Percentiles rank a stretch among this genome's conserved stretches.
phyloP scores from a whole-genome alignment of 2,329 filamentous ascomycete species.

The Verticillium nonalfalfae region DNA sequence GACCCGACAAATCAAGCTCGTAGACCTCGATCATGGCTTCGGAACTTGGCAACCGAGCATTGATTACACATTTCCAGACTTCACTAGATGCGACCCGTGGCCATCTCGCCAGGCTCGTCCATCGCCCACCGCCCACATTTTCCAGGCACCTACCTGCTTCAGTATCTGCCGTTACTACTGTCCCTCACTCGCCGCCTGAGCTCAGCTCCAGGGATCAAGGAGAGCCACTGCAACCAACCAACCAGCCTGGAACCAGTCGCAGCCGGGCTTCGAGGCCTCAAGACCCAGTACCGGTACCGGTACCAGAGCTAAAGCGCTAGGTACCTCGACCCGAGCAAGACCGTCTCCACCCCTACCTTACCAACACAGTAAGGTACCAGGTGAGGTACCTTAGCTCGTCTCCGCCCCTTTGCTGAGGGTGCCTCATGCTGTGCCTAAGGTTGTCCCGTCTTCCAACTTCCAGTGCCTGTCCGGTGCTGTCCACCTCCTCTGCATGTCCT shows the following conservation, averaged over 20 bases:
- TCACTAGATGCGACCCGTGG: too few species aligned
- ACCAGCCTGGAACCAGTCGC: neutral
- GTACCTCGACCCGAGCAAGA: neutral
- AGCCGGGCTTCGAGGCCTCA: neutral
- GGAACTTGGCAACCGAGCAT: neutral
- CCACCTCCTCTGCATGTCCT: neutral
- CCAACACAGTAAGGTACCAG: neutral
- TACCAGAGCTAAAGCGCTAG: neutral
- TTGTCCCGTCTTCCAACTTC: neutral
- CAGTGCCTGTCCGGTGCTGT: neutral
- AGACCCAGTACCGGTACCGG: neutral
- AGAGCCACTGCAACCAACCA: neutral
- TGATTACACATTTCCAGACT: neutral
- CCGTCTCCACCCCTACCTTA: neutral
- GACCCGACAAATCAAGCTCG: neutral
- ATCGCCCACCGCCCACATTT: too few species aligned
- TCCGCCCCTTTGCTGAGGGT: neutral
- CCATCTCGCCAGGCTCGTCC: too few species aligned
- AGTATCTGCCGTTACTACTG: too few species aligned
- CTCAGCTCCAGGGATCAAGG: neutral
- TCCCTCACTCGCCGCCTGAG: neutral
- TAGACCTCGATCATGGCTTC: neutral
- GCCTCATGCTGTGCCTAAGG: neutral
- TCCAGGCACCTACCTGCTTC: too few species aligned
- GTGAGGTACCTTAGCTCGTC: neutral